phyloP scores from a whole-genome alignment of 192 early-diverging fungal species.

The Diversispora epigaea region DNA sequence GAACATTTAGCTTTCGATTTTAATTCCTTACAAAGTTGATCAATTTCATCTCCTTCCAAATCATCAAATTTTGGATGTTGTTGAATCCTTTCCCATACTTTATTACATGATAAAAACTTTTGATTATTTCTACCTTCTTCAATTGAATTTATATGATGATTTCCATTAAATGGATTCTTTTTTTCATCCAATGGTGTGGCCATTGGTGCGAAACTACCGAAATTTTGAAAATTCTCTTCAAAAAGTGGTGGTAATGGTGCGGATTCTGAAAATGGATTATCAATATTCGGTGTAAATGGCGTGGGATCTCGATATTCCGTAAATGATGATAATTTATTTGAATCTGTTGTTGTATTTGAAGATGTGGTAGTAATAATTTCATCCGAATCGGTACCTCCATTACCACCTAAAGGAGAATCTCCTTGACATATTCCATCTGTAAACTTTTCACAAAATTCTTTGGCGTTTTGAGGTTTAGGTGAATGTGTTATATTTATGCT shows the following conservation, averaged over 20 bases:
- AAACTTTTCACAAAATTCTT: constrained; percentile 33
- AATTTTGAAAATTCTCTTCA: constrained; percentile 24
- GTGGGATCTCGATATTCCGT: constrained; percentile 29
- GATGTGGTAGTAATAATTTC: no score
- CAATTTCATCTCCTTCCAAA: constrained; percentile 52
- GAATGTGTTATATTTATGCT: not conserved
- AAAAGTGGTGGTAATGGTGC: constrained; percentile 20
- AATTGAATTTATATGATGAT: not conserved
- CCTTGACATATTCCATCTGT: constrained; percentile 24
- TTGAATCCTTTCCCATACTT: constrained; percentile 57
- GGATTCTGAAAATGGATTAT: constrained; percentile 17
- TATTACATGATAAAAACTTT: constrained; percentile 31
- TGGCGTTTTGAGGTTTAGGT: constrained; percentile 20
- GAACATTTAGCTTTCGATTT: constrained; percentile 59
- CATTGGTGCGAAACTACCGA: constrained; percentile 31
- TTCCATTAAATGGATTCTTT: not conserved
- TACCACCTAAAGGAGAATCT: not conserved
- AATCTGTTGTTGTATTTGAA: not conserved
- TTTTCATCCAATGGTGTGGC: constrained; percentile 15
- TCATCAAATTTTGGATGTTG: constrained; percentile 62
- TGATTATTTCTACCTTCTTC: constrained; percentile 21
- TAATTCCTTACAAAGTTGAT: constrained; percentile 48
- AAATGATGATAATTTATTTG: constrained; percentile 7
- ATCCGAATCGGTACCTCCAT: not conserved
- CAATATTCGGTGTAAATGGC: constrained; percentile 29